Evolutionary conservation across 768 basidiomycete species (phyloP).

Genomic region (Rubroboletus pulcherrimus): DNA sequence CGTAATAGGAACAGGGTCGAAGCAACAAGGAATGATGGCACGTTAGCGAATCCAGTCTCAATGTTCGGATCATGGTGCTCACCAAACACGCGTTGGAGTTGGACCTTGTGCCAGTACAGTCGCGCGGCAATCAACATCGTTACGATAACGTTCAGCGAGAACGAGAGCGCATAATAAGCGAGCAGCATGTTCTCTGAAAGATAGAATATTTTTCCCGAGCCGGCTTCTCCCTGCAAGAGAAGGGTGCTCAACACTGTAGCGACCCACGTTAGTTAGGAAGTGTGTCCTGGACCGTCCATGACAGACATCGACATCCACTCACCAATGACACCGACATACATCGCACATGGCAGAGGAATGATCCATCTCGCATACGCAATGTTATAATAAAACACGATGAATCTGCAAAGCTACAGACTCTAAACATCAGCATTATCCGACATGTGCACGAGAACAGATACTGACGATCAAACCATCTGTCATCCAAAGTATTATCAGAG

Average conservation of each 20-base stretch:
- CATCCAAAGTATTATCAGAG: constrained; percentile 30
- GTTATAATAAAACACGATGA: constrained; percentile 22
- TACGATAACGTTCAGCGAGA: constrained; percentile 23
- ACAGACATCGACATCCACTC: background rate
- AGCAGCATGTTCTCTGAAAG: constrained; percentile 22
- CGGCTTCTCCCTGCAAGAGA: constrained; percentile 17
- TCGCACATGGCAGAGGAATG: constrained; percentile 23
- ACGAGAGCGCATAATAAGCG: constrained; percentile 22
- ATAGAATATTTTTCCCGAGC: constrained; percentile 16
- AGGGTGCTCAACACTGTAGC: constrained; percentile 20
- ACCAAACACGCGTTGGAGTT: constrained; percentile 25
- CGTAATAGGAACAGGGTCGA: background rate
- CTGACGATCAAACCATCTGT: constrained; percentile 29
- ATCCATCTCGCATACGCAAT: constrained; percentile 21
- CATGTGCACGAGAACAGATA: background rate
- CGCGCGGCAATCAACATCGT: constrained; percentile 22
- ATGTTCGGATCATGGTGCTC: background rate
- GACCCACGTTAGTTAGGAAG: background rate
- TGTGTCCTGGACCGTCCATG: background rate
- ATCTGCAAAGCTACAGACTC: constrained; percentile 18
- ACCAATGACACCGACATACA: constrained; percentile 25
- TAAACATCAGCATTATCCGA: background rate
- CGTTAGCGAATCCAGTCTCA: background rate
- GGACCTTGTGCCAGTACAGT: constrained; percentile 24
- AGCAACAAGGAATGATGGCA: background rate